Evolutionary conservation across 1,284 basidiomycete genomes (phyloP), one percentile per base, ranked within the genome.

Genomic region (Puccinia polysora): DNA sequence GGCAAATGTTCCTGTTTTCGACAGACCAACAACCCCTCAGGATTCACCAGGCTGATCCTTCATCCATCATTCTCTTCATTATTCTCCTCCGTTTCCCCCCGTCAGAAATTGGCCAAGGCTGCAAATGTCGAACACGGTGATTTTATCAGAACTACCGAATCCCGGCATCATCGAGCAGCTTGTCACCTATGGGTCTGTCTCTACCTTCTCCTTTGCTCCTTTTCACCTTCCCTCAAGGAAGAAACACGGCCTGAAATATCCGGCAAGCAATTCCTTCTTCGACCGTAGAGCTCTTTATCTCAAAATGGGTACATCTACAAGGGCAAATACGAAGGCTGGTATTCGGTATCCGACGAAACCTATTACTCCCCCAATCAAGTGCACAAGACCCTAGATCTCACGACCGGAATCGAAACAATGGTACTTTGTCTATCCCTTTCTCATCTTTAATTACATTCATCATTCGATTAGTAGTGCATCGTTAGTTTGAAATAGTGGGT

Each of bases 121-220:
- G 77, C 75, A 14, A 73, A 76, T 28, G 65, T 80, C 18, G 59
- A 60, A n/a, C 76, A 77, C 52, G 73, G 73, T 7, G 65, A 65
- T 18, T 80, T 80, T 71, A 79, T 80, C 18, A 75, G 79, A 6
- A 80, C 79, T 7, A 80, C 78, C 0, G 79, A 80, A n/a, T n/a
- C 70, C 1, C 69, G 75, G 3, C 79, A 80, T 59, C 64, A 56
- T 14, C 38, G 43, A n/a, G 78, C 79, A 0, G 79, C 78, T 3
- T 71, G 75, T 23, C 73, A 75, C 12, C 73, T 80, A 2, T 80
- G 79, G 79, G 74, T 76, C 25, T 75, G 71, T 63, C 28, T 20
- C 12, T 55, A 10, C n/a, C n/a, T n/a, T n/a, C n/a, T n/a, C n/a
- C n/a, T n/a, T n/a, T 28, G 23, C 20, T 25, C 52, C 32, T 32